Percentiles rank a stretch among this genome's conserved stretches.
phyloP scores from a whole-genome alignment of 2,329 filamentous ascomycete species.

The Chaetomium olivaceum region DNA sequence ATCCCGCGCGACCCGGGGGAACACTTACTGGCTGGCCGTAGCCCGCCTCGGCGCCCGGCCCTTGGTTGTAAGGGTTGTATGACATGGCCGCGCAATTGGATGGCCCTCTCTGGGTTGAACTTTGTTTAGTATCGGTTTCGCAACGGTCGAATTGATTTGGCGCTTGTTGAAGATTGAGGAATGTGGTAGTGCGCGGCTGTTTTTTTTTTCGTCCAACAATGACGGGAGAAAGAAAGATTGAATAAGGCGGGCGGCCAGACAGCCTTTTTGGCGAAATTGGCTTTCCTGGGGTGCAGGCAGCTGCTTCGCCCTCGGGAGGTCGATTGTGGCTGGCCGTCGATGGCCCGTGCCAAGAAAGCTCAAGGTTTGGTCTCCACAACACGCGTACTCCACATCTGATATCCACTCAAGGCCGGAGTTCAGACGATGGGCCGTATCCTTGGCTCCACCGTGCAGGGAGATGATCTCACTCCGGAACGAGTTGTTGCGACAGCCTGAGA shows the following conservation, averaged over 20 bases:
- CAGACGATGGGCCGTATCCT: neutral
- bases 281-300: slow-evolving; percentile 5
- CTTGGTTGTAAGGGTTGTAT: slow-evolving; percentile 64
- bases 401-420: slow-evolving; percentile 1
- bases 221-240: neutral
- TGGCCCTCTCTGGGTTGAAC: neutral
- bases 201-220: slow-evolving; percentile 6
- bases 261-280: slow-evolving; percentile 20
- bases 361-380: neutral
- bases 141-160: neutral
- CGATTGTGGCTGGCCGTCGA: slow-evolving; percentile 6
- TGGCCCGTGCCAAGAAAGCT: neutral
- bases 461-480: neutral
- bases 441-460: neutral
- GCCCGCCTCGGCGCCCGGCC: slow-evolving; percentile 49
- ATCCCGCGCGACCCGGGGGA: slow-evolving; percentile 16
- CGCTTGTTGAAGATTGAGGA: neutral
- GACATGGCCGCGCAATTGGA: slow-evolving; percentile 46
- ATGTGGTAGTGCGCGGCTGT: neutral
- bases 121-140: slow-evolving; percentile 8
- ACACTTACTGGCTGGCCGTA: slow-evolving; percentile 50
- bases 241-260: neutral
- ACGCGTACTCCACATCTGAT: neutral
- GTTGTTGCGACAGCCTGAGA: neutral
- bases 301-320: slow-evolving; percentile 15